phyloP scores from a whole-genome alignment of 23 red algal genomes.

The Agarophyton chilense region DNA sequence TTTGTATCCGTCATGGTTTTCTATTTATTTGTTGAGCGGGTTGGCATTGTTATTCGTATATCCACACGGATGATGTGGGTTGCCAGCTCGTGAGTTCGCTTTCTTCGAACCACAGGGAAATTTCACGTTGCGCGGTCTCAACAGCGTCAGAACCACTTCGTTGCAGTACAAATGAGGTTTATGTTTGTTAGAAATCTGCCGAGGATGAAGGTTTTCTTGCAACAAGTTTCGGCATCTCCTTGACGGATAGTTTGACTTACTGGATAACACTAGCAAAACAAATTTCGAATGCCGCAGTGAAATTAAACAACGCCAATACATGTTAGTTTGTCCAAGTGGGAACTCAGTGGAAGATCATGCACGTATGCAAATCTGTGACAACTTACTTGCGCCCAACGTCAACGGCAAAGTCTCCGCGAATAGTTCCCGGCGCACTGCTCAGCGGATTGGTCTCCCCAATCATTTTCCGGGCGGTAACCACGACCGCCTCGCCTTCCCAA shows the following conservation, averaged over 20 bases:
- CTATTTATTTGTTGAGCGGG: neutral
- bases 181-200: slow-evolving; percentile 15
- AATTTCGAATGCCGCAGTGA: neutral
- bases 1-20: no score
- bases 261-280: slow-evolving; percentile 44
- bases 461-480: slow-evolving; percentile 80
- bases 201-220: neutral
- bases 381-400: slow-evolving; percentile 90
- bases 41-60: slow-evolving; percentile 79
- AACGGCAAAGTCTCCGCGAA: slow-evolving; percentile 90
- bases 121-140: slow-evolving; percentile 95
- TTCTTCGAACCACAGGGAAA: slow-evolving; percentile 88
- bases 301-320: neutral
- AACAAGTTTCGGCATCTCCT: no score
- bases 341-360: neutral
- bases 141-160: slow-evolving; percentile 83
- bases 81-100: slow-evolving; percentile 77
- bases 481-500: slow-evolving; percentile 93
- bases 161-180: neutral
- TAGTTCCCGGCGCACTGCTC: slow-evolving; percentile 84
- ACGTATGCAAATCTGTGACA: neutral
- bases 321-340: neutral
- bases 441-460: slow-evolving; percentile 94
- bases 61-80: slow-evolving; percentile 69
- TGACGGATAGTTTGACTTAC: neutral